Evolutionary conservation across 306 rosid species (phyloP).

Genomic region (Corylus americana): DNA sequence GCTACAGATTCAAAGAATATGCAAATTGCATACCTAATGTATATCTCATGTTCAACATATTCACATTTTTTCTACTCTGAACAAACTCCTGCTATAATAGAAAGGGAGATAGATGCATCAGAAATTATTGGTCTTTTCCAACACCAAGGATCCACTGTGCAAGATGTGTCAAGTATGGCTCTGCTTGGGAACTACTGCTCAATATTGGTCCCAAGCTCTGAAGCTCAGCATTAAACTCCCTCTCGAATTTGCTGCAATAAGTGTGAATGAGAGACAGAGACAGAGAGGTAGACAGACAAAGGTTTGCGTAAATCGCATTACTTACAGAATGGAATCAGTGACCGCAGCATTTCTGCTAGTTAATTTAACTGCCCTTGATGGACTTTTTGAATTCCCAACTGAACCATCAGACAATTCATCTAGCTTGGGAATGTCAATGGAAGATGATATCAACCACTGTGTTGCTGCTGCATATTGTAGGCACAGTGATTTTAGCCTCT

Average conservation of each 20-base stretch:
- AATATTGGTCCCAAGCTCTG: conserved; percentile 76
- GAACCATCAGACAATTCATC: conserved; percentile 50
- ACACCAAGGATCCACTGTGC: conserved; percentile 81
- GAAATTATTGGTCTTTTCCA: conserved; percentile 49
- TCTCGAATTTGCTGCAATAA: conserved; percentile 80
- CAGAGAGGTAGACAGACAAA: not conserved
- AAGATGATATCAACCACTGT: conserved; percentile 84
- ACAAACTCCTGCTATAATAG: not conserved
- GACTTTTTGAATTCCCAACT: conserved; percentile 42
- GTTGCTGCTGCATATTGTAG: conserved; percentile 92
- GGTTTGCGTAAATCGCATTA: conserved; percentile 4
- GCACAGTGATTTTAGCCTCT: conserved; percentile 78
- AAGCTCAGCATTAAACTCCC: conserved; percentile 80
- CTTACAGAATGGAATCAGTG: conserved; percentile 84
- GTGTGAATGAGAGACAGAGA: conserved; percentile 5
- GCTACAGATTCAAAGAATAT: not conserved
- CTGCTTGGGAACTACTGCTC: conserved; percentile 79
- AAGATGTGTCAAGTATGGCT: conserved; percentile 85
- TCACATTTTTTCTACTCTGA: not conserved
- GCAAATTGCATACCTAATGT: not conserved
- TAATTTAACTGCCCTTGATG: conserved; percentile 53
- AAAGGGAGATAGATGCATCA: conserved; percentile 20
- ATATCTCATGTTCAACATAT: not conserved
- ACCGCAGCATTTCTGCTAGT: conserved; percentile 55
- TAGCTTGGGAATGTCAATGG: conserved; percentile 50